Conservation (phyloP, 106 monocot species). For the Acorus gramineus region DNA sequence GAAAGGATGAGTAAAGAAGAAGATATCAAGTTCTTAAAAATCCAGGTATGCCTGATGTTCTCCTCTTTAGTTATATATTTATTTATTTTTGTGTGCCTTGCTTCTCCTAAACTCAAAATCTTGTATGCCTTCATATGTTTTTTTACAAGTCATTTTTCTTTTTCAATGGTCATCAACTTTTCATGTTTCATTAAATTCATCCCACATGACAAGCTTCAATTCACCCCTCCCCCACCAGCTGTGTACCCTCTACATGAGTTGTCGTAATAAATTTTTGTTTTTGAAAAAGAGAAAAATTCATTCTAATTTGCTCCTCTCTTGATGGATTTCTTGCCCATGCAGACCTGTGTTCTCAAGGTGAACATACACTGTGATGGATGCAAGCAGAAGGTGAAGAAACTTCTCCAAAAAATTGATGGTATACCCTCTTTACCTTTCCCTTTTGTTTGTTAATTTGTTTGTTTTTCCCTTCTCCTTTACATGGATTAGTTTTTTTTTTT, state of each 20-base stretch:
- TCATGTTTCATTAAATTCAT: too few relatives aligned
- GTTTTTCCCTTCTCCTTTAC: background rate
- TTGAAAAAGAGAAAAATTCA: background rate
- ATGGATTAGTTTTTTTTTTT: background rate
- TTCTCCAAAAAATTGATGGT: conserved; percentile 70
- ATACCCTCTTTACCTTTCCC: background rate
- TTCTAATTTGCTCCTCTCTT: background rate
- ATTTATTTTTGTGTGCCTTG: background rate
- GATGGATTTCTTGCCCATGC: background rate
- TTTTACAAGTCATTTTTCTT: background rate
- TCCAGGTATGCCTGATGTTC: conserved; percentile 29
- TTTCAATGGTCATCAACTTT: background rate
- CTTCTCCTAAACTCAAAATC: conserved; percentile 1
- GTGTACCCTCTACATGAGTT: background rate
- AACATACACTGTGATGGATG: conserved; percentile 77
- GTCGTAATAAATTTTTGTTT: background rate
- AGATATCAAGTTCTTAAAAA: conserved; percentile 48
- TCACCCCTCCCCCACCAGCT: too few relatives aligned
- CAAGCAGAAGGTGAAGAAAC: conserved; percentile 71
- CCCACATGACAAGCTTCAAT: background rate
- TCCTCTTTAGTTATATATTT: background rate
- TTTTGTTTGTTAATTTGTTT: background rate
- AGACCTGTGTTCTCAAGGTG: conserved; percentile 64
- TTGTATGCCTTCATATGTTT: background rate
- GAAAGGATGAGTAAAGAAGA: conserved; percentile 51